Evolutionary conservation across 2,329 filamentous ascomycete genomes (phyloP).

Genomic region (Pyrenophora teres): DNA sequence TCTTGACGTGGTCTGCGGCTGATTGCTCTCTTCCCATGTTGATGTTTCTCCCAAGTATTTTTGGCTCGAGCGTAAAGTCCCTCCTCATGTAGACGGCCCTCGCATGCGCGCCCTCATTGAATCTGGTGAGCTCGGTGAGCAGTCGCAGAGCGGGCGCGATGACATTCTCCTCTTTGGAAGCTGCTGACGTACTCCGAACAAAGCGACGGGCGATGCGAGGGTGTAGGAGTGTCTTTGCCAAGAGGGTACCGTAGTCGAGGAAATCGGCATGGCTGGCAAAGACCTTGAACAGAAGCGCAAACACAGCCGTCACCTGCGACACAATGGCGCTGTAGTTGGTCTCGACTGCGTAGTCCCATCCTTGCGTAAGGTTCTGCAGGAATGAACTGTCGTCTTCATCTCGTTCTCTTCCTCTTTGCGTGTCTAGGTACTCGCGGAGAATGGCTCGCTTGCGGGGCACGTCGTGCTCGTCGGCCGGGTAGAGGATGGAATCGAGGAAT

Average conservation of each 20-base stretch:
- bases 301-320: slow-evolving; percentile 77
- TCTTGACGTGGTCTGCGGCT: slow-evolving; percentile 65
- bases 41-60: slow-evolving; percentile 79
- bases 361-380: slow-evolving; percentile 80
- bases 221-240: slow-evolving; percentile 82
- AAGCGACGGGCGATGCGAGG: slow-evolving; percentile 80
- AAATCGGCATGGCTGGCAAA: slow-evolving; percentile 76
- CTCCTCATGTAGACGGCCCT: slow-evolving; percentile 77
- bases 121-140: slow-evolving; percentile 79
- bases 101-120: slow-evolving; percentile 83
- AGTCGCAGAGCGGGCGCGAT: slow-evolving; percentile 87
- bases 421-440: slow-evolving; percentile 70
- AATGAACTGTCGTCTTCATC: slow-evolving; percentile 66
- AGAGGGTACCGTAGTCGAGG: slow-evolving; percentile 72
- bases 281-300: slow-evolving; percentile 80
- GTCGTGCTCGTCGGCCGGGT: slow-evolving; percentile 59
- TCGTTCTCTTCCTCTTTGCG: slow-evolving; percentile 56
- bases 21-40: slow-evolving; percentile 63
- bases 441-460: slow-evolving; percentile 60
- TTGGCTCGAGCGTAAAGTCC: slow-evolving; percentile 71
- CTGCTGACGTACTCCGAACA: slow-evolving; percentile 75
- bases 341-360: slow-evolving; percentile 82
- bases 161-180: slow-evolving; percentile 82
- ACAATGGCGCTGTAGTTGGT: slow-evolving; percentile 80
- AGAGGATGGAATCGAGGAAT: slow-evolving; percentile 67